Conservation (phyloP, 345 rosid genomes). For the Orychophragmus violaceus region DNA sequence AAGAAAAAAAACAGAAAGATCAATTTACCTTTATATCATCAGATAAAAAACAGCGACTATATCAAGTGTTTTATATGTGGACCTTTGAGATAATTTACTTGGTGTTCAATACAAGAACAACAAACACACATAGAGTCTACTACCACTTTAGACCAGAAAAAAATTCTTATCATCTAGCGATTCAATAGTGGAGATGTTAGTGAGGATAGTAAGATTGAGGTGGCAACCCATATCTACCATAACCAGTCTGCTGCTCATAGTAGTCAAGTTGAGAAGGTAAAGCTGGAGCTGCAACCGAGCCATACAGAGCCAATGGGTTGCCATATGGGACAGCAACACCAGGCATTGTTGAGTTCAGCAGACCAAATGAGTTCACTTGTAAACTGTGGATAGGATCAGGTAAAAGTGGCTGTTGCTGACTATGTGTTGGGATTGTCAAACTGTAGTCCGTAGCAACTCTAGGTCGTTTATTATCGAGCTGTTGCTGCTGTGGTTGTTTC, state of each 20-base stretch:
- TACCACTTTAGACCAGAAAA: background rate
- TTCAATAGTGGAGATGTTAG: slow-evolving; percentile 22
- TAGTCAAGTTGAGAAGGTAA: slow-evolving; percentile 33
- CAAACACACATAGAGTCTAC: background rate
- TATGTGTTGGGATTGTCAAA: background rate
- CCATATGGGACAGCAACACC: slow-evolving; percentile 29
- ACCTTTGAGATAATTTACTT: background rate
- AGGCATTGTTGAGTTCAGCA: slow-evolving; percentile 23
- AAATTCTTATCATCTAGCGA: background rate
- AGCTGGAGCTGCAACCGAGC: slow-evolving; percentile 19
- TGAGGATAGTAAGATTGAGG: slow-evolving; percentile 44
- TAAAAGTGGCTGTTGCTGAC: slow-evolving; percentile 19
- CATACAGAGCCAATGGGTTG: slow-evolving; percentile 31
- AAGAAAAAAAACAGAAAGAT: background rate
- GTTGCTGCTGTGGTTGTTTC: slow-evolving; percentile 8
- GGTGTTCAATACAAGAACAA: background rate
- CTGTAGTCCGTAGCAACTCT: background rate
- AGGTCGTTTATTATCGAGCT: background rate
- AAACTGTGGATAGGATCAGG: slow-evolving; percentile 23
- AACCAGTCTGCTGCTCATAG: slow-evolving; percentile 32
- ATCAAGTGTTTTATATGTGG: background rate
- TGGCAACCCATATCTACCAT: slow-evolving; percentile 34
- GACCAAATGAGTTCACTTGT: slow-evolving; percentile 37
- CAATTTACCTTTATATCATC: background rate
- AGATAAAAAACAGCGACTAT: background rate